Evolutionary conservation across 176 grass and related monocot genomes (phyloP).

Genomic region (Eragrostis nindensis): DNA sequence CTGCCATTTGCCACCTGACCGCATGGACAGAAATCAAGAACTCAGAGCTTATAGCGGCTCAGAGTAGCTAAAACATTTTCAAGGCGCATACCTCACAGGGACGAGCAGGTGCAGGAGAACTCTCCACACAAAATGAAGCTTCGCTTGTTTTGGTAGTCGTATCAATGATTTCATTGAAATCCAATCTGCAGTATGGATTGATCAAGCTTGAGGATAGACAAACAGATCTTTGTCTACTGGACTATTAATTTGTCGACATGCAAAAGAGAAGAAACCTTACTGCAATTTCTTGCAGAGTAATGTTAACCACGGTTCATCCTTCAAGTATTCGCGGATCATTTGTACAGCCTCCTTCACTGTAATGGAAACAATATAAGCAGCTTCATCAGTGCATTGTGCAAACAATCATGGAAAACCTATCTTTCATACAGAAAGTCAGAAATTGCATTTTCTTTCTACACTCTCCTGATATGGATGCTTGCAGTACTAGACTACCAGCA

Average conservation of each 20-base stretch:
- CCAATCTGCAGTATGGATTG: conserved; percentile 57
- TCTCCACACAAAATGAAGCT: conserved; percentile 49
- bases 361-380: conserved; percentile 18
- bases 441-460: neutral
- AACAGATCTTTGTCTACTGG: conserved; percentile 10
- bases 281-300: conserved; percentile 69
- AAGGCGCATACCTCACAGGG: conserved; percentile 54
- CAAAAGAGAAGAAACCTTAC: conserved; percentile 54
- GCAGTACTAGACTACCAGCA: neutral
- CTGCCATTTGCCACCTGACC: conserved; percentile 40
- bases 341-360: conserved; percentile 81
- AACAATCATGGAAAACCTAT: no score
- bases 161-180: conserved; percentile 58
- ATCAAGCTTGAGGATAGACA: neutral
- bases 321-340: conserved; percentile 86
- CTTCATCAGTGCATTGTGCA: neutral
- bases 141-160: conserved; percentile 37
- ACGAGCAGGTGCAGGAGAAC: conserved; percentile 30
- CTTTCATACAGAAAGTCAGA: neutral
- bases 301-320: conserved; percentile 77
- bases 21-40: conserved; percentile 8
- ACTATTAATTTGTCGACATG: conserved; percentile 7
- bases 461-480: neutral
- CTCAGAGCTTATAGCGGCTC: conserved; percentile 13
- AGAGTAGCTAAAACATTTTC: neutral